These are phyloP conservation scores for Paracoccidioides lutzii DNA, from an alignment of 2,329 filamentous ascomycete species.

Conservation along the genomic window DNA sequence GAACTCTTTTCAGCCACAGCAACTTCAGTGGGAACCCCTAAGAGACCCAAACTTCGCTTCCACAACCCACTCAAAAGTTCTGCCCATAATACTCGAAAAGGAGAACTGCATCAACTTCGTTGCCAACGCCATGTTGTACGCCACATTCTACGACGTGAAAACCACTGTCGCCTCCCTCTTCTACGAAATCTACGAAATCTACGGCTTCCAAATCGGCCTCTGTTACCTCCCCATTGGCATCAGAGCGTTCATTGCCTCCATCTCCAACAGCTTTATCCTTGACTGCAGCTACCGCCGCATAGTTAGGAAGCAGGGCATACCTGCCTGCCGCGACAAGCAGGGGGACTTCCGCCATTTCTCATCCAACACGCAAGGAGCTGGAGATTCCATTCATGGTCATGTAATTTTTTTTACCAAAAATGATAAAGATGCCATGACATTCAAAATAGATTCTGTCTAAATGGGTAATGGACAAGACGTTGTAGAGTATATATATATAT, in stretches of 20 bases:
- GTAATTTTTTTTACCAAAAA: too few species aligned
- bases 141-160: conserved; percentile 36
- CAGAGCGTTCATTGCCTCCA: conserved; percentile 12
- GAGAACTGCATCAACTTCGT: conserved; percentile 27
- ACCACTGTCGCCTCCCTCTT: conserved; percentile 36
- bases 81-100: conserved; percentile 25
- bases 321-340: conserved; percentile 45
- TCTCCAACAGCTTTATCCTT: conserved; percentile 42
- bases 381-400: conserved; percentile 18
- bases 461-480: background rate
- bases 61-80: conserved; percentile 28
- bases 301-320: conserved; percentile 48
- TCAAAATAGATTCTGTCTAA: too few species aligned
- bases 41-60: conserved; percentile 14
- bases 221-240: conserved; percentile 21
- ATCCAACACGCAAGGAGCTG: conserved; percentile 27
- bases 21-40: conserved; percentile 2
- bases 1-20: background rate
- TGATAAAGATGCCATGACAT: too few species aligned
- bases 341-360: conserved; percentile 41
- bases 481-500: background rate
- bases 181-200: conserved; percentile 34
- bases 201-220: conserved; percentile 35
- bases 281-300: conserved; percentile 63
- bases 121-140: conserved; percentile 33